These are phyloP conservation scores for Phyllosticta citribraziliensis DNA, from an alignment of 2,329 filamentous ascomycete species.

Conservation along the genomic window DNA sequence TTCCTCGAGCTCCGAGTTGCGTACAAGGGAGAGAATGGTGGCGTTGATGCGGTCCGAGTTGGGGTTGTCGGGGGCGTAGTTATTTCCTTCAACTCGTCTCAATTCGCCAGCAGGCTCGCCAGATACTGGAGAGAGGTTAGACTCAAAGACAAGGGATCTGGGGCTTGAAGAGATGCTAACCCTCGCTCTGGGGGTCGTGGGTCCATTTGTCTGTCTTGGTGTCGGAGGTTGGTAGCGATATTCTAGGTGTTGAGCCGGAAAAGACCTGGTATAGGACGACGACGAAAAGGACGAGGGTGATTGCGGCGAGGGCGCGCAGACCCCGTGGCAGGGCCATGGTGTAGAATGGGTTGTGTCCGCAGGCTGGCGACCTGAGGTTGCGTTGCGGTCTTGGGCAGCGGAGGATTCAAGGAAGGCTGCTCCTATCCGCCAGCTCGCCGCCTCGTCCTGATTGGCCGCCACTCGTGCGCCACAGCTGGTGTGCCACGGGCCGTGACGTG, in stretches of 20 bases:
- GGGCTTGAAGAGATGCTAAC: slow-evolving; percentile 45
- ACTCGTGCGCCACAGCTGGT: background rate
- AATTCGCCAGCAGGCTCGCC: slow-evolving; percentile 73
- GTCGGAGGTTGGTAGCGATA: slow-evolving; percentile 23
- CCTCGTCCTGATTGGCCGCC: background rate
- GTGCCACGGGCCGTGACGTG: slow-evolving; percentile 1
- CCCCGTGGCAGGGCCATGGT: slow-evolving; percentile 79
- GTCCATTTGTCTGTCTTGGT: slow-evolving; percentile 51
- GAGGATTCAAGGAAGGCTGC: background rate
- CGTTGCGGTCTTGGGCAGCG: background rate
- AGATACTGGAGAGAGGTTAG: slow-evolving; percentile 34
- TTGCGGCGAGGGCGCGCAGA: slow-evolving; percentile 66
- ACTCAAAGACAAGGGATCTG: slow-evolving; percentile 39
- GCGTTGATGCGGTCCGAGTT: slow-evolving; percentile 83
- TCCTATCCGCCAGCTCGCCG: background rate
- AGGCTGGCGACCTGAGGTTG: background rate
- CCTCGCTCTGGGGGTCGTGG: slow-evolving; percentile 76
- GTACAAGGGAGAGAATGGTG: slow-evolving; percentile 81
- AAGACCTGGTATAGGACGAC: slow-evolving; percentile 72
- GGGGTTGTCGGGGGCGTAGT: slow-evolving; percentile 66
- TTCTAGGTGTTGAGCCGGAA: slow-evolving; percentile 40
- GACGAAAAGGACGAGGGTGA: slow-evolving; percentile 62
- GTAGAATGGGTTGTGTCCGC: slow-evolving; percentile 4
- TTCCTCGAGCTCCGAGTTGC: slow-evolving; percentile 77
- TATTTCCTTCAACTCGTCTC: slow-evolving; percentile 56